phyloP scores from a whole-genome alignment of 306 rosid genomes.

The Castanospermum australe region DNA sequence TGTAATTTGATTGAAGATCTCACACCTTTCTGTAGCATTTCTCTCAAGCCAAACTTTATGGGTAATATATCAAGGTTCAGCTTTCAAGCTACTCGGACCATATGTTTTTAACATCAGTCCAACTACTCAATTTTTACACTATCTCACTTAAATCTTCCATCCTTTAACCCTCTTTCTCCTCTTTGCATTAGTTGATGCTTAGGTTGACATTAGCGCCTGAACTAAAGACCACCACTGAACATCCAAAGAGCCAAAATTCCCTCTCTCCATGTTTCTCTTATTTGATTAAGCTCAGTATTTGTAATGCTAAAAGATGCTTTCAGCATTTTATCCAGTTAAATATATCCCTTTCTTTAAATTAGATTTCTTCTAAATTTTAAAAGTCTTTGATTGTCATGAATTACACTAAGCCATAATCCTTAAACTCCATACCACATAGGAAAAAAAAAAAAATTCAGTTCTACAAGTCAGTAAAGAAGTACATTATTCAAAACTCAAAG shows the following conservation, averaged over 20 bases:
- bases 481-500: not conserved
- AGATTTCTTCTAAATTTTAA: not conserved
- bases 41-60: no score
- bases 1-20: no score
- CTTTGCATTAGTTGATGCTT: no score
- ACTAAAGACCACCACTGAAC: conserved; percentile 3
- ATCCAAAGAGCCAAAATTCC: not conserved
- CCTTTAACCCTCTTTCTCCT: no score
- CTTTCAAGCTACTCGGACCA: no score
- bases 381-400: not conserved
- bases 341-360: not conserved
- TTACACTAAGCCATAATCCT: not conserved
- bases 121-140: no score
- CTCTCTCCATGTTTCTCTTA: not conserved
- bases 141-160: no score
- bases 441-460: not conserved
- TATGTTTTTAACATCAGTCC: no score
- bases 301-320: conserved; percentile 9
- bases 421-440: not conserved
- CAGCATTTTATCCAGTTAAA: not conserved
- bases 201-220: not conserved
- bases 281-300: not conserved
- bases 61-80: no score
- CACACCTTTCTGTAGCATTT: no score
- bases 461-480: not conserved